Percentiles rank a stretch among this genome's conserved stretches.
Conservation (phyloP, 2,329 filamentous ascomycete species). For the Triangularia verruculosa region DNA sequence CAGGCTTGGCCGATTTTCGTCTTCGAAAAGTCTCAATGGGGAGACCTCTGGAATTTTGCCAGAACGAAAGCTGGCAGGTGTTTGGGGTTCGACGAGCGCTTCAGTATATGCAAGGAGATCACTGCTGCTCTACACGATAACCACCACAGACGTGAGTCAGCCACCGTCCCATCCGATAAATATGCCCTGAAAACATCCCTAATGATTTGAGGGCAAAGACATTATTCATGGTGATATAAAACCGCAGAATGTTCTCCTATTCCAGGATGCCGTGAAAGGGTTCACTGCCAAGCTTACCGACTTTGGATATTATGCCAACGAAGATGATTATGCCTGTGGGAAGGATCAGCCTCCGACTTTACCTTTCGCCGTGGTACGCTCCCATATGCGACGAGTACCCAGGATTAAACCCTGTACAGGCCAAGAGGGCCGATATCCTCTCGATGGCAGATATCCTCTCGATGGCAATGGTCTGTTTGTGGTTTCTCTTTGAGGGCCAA, state of each 20-base stretch:
- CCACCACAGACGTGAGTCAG: too few relatives aligned
- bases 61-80: not conserved
- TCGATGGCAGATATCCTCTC: not conserved
- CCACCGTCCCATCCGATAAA: not conserved
- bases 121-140: too few relatives aligned
- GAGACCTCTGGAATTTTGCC: not conserved
- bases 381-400: not conserved
- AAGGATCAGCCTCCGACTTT: too few relatives aligned
- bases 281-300: not conserved
- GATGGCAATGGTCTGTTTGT: not conserved
- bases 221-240: not conserved
- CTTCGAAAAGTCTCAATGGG: not conserved
- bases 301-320: too few relatives aligned
- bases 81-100: not conserved
- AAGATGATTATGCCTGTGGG: too few relatives aligned
- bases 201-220: not conserved
- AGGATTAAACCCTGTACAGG: not conserved
- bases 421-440: not conserved
- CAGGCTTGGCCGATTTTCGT: not conserved
- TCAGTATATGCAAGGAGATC: not conserved
- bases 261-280: not conserved
- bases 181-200: too few relatives aligned
- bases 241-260: not conserved
- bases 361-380: not conserved
- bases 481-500: not conserved